Percentiles rank a stretch among this genome's conserved stretches.
These are phyloP conservation scores for Yamadazyma pseudoaaseri DNA, from an alignment of 1,139 yeast genomes.

Conservation along the genomic window DNA sequence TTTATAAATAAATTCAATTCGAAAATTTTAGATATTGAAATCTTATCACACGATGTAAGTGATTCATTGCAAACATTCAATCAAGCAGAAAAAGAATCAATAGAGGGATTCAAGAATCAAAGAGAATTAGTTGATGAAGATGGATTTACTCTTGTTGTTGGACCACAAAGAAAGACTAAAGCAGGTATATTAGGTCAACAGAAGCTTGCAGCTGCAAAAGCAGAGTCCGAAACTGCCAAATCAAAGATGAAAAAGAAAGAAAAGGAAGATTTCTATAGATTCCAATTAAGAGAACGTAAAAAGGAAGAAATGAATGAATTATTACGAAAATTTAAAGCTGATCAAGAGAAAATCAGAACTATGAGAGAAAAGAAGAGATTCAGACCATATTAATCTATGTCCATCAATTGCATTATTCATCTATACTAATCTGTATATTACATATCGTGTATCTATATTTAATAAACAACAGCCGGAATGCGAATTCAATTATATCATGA, in stretches of 20 bases:
- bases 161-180: constrained; percentile 78
- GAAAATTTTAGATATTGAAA: constrained; percentile 44
- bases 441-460: not conserved
- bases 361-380: constrained; percentile 82
- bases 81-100: constrained; percentile 64
- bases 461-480: not conserved
- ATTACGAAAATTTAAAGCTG: constrained; percentile 79
- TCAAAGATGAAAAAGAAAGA: constrained; percentile 71
- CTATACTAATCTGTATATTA: too few relatives aligned
- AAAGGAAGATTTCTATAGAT: constrained; percentile 89
- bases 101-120: constrained; percentile 54
- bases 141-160: constrained; percentile 89
- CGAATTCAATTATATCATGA: not conserved
- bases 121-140: constrained; percentile 79
- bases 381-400: constrained; percentile 63
- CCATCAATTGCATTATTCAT: not conserved
- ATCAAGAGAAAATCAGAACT: constrained; percentile 77
- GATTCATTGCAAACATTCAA: constrained; percentile 66
- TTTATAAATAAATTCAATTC: constrained; percentile 27
- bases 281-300: constrained; percentile 92
- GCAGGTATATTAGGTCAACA: constrained; percentile 62
- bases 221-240: constrained; percentile 42
- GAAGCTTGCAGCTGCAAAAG: constrained; percentile 40
- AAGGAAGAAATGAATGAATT: constrained; percentile 90
- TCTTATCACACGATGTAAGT: constrained; percentile 52